Evolutionary conservation across 2,329 filamentous ascomycete genomes (phyloP), one percentile per base, ranked within the genome.

Genomic region (Penicillium rolfsii): DNA sequence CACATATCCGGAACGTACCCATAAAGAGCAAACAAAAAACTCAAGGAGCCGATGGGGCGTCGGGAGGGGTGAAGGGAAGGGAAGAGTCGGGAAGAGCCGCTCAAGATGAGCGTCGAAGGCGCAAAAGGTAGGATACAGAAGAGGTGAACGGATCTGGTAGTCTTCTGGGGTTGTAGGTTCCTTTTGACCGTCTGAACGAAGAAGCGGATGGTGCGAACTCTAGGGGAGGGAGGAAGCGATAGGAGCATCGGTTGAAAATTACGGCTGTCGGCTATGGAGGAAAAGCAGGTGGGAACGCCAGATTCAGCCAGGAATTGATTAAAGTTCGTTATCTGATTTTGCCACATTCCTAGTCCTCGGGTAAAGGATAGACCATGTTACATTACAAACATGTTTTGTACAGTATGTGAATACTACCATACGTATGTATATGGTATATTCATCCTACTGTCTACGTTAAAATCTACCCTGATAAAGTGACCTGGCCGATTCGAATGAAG

Each of bases 311-410:
- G 22, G 49, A 55, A 59, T 49, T 66, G 24, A n/a, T n/a, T 24
- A 28, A 48, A 30, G 26, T 48, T 48, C 14, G 45, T 48, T 65
- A 65, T 64, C 61, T 57, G 64, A 65, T 65, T 63, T 64, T 64
- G 64, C 61, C 64, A 65, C 63, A 63, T 64, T 62, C 59, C n/a
- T 46, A 22, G 36, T 55, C 48, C 41, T 26, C 33, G 48, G 55
- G 55, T 52, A 50, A 43, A 43, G 43, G 33, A 22, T 45, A n/a
- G 11, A 11, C 2, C 30, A 33, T 33, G 28, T 22, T 16, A 40
- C 4, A 41, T 7, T 41, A 19, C 19, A 19, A 30, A 30, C 28
- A 7, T 30, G 7, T 5, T 30, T 30, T 11, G 9, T 41, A 41
- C 40, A 41, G 12, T 19, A 41, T 16, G 16, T 14, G 11, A n/a